Evolutionary conservation across 345 rosid species (phyloP), one percentile per base, ranked within the genome.

Genomic region (Odontarrhena argentea): DNA sequence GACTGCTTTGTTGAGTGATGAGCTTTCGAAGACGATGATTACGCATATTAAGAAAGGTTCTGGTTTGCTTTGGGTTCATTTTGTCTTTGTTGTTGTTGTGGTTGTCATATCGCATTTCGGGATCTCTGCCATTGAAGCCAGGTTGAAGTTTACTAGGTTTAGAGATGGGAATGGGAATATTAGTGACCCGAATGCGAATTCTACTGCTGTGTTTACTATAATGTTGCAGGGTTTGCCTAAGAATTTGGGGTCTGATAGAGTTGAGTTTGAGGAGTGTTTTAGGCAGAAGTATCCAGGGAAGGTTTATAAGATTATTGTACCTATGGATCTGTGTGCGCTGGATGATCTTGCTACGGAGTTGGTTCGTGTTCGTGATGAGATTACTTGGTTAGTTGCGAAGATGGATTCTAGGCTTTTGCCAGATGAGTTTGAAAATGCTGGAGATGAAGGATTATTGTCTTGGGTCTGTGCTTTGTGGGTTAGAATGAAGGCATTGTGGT

Each of bases 271-370:
- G 40, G 95, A 91, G 64, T 91, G 90, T 71, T 87, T 94, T 76
- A 81, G 81, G 48, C 71, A 80, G 10, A 85, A 74, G 80, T 94
- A 87, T 67, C 99, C 99, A 0, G 97, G 96, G 51, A 94, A 88
- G 63, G 84, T 94, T 73, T 91, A 84, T 60, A 83, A 70, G 80
- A 82, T 91, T 54, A 74, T 91, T 14, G 60, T 94, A 69, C 99
- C 99, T 1, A 88, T 91, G 99, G 97, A 94, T 84, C 79, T 94
- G 60, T 88, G 96, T 80, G 90, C 97, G 43, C 69, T 94, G 80
- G 97, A 88, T 78, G 99, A 91, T 76, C 80, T 94, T 53, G 97
- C 96, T 12, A 78, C 86, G 5, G 95, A 90, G 62, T 66, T 91
- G 81, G 83, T 91, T 63, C 77, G 72, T 52, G 89, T 91, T 36